Evolutionary conservation across 257 asterid genomes (phyloP).

Genomic region (Jacaranda copaia): DNA sequence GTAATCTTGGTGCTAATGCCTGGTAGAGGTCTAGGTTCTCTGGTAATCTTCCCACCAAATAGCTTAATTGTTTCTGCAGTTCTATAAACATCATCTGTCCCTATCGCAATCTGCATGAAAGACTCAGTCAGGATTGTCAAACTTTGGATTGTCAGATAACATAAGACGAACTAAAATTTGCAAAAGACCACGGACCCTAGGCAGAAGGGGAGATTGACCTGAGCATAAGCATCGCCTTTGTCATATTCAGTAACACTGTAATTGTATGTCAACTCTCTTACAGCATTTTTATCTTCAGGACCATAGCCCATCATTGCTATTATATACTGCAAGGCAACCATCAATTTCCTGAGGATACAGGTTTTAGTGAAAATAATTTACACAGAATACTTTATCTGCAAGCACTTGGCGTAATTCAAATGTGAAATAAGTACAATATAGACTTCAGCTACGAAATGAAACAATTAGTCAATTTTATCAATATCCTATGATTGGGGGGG

Average conservation of each 20-base stretch:
- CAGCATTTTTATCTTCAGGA: conserved; percentile 75
- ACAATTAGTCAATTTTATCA: no score
- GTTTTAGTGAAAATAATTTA: background rate
- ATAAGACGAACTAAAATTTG: background rate
- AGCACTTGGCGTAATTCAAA: conserved; percentile 16
- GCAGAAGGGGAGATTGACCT: conserved; percentile 47
- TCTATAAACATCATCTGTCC: conserved; percentile 91
- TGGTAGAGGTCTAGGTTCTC: conserved; percentile 96
- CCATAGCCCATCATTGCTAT: conserved; percentile 83
- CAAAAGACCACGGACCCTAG: conserved; percentile 25
- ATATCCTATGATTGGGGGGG: no score
- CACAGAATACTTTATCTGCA: background rate
- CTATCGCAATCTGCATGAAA: conserved; percentile 80
- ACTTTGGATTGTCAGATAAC: conserved; percentile 6
- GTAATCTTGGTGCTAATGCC: conserved; percentile 90
- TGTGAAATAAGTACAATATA: conserved; percentile 22
- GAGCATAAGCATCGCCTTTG: conserved; percentile 88
- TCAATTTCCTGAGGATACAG: conserved; percentile 7
- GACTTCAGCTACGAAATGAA: background rate
- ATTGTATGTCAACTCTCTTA: conserved; percentile 71
- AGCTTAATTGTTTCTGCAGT: conserved; percentile 88
- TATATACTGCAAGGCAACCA: conserved; percentile 56
- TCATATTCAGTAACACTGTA: conserved; percentile 71
- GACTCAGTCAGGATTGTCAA: conserved; percentile 18
- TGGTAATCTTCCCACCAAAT: conserved; percentile 77